Evolutionary conservation across 2,329 filamentous ascomycete species (phyloP), one percentile per base, ranked within the genome.

Genomic region (Aspergillus hiratsukae): DNA sequence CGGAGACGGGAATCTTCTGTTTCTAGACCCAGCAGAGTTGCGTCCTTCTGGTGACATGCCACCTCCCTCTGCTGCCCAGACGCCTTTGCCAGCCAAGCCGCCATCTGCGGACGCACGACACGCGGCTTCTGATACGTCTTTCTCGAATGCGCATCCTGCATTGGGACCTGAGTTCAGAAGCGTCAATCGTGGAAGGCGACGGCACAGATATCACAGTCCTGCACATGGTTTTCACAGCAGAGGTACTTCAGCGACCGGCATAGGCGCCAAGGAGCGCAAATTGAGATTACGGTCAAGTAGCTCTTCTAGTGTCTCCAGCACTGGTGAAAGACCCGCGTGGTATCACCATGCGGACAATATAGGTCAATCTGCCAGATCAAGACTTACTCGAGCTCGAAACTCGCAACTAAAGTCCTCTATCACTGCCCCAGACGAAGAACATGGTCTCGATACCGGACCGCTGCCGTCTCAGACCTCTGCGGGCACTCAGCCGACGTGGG

Each of bases 1-100:
- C 72, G 85, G 86, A 14, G 79, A 90, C 65, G 91, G 91, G 67
- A 82, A 83, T 49, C 87, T 83, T 56, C 84, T 97, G 14, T 95
- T 76, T 56, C 67, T 69, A 53, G 62, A 71, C 56, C 41, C 65
- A 21, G 54, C 58, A 27, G 58, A 71, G 60, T 53, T 72, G 27
- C 53, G 63, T 21, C 41, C 61, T 40, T 43, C 58, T 17, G 59
- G 64, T 51, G 55, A 45, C 9, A 52, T 60, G 43, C 54, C 56
- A 5, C 54, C 58, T 41, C 53, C 60, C 9, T 19, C 49, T 7
- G 29, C 31, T 9, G 28, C 54, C 10, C 51, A 58, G 9, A 49
- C 62, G 29, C 62, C 59, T 45, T 48, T 31, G 17, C 56, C 50
- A 59, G 67, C 41, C 49, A 66, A 62, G 43, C 67, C 66, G 19